phyloP scores from a whole-genome alignment of 768 basidiomycete species.

The Roridomyces roridus region DNA sequence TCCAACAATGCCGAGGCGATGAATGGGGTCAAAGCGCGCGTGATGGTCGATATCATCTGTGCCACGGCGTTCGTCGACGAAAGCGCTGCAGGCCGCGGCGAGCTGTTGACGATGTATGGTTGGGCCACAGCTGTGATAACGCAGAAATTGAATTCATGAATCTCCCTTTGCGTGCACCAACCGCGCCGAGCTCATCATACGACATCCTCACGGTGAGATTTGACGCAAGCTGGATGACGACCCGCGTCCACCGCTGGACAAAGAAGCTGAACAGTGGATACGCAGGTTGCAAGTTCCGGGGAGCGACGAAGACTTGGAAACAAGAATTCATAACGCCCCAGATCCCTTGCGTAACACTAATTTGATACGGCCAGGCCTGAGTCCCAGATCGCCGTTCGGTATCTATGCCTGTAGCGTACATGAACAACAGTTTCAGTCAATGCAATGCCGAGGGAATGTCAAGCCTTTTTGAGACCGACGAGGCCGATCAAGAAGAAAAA shows the following conservation, averaged over 20 bases:
- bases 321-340: conserved; percentile 55
- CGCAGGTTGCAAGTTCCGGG: conserved; percentile 42
- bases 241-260: conserved; percentile 18
- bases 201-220: conserved; percentile 16
- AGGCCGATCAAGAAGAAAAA: conserved; percentile 26
- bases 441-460: not conserved
- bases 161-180: too few relatives aligned
- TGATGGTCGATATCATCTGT: conserved; percentile 55
- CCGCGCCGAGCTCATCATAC: conserved; percentile 7
- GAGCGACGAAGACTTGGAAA: conserved; percentile 52
- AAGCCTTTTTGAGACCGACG: conserved; percentile 34
- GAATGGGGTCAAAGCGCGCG: conserved; percentile 59
- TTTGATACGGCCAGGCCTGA: conserved; percentile 53
- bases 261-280: conserved; percentile 23
- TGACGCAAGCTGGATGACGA: conserved; percentile 21
- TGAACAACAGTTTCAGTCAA: conserved; percentile 1
- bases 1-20: conserved; percentile 58
- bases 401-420: conserved; percentile 55
- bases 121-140: conserved; percentile 46
- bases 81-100: conserved; percentile 46
- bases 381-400: conserved; percentile 56
- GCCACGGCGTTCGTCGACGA: conserved; percentile 62
- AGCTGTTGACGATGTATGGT: conserved; percentile 49
- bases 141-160: not conserved
- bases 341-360: conserved; percentile 53